phyloP scores from a whole-genome alignment of 129 eudicot species.

The Ambrosia artemisiifolia region DNA sequence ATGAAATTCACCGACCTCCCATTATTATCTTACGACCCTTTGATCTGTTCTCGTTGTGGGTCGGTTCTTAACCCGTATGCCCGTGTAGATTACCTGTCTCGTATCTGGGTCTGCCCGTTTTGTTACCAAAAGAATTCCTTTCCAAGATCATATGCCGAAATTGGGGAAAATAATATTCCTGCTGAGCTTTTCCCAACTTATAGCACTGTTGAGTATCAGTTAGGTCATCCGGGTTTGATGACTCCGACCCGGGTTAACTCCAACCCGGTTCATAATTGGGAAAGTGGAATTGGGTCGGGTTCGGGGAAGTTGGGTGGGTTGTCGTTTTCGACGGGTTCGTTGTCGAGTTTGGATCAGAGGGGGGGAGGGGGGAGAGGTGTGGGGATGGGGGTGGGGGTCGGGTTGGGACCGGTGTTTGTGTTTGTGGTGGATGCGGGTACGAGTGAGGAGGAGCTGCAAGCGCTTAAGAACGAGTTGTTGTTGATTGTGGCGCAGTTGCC shows the following conservation, averaged over 20 bases:
- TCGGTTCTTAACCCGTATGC: constrained; percentile 90
- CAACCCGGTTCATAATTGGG: constrained; percentile 40
- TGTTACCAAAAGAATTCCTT: constrained; percentile 66
- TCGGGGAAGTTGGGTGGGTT: constrained; percentile 17
- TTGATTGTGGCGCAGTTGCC: constrained; percentile 69
- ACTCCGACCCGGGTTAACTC: constrained; percentile 22
- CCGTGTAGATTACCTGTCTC: constrained; percentile 78
- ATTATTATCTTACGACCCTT: constrained; percentile 68
- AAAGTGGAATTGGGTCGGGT: constrained; percentile 30
- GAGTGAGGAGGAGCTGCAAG: constrained; percentile 63
- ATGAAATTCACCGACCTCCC: constrained; percentile 76
- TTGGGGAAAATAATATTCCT: constrained; percentile 82
- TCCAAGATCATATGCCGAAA: constrained; percentile 63
- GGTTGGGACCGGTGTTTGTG: constrained; percentile 72
- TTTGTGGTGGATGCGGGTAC: constrained; percentile 81
- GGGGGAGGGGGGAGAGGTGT: constrained; percentile 28
- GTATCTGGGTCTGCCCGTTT: constrained; percentile 89
- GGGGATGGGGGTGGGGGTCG: constrained; percentile 28
- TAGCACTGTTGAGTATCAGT: constrained; percentile 78
- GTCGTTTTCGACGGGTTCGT: constrained; percentile 34
- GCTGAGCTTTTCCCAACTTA: constrained; percentile 96
- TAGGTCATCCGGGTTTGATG: constrained; percentile 39
- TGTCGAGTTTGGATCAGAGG: constrained; percentile 38
- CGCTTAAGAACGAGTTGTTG: constrained; percentile 74
- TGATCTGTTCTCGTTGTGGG: constrained; percentile 58